Evolutionary conservation across 805 yeast species (phyloP), one percentile per base, ranked within the genome.

Genomic region (Kuraishia hungarica): DNA sequence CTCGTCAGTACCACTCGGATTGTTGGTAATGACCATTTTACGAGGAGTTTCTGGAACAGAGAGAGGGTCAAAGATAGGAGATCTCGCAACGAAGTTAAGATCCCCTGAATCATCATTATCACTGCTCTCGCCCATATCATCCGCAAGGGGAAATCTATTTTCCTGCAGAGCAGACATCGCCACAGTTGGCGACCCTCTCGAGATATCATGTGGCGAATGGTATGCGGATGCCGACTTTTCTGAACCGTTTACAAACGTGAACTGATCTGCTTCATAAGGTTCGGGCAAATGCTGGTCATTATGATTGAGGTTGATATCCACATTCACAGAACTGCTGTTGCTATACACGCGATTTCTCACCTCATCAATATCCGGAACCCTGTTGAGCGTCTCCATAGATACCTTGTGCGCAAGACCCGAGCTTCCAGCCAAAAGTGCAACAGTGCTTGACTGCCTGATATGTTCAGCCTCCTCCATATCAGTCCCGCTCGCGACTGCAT

Each of bases 51-150:
- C 62, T 5, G 56, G 58, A 19, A 58, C 51, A 20, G 62, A 67
- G 55, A 67, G 66, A 10, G 63, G 68, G 2, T 68, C 57, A 28
- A 61, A 63, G 52, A 61, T 60, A 6, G 74, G 72, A 1, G 75
- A 65, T 52, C 66, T 63, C 1, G 72, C 74, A 6, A 64, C 65
- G 55, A 72, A 72, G 50, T 66, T 67, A 21, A 72, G 54, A 5
- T 60, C 65, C 1, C 62, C 71, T 51, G 63, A 61, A 1, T 57
- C 65, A 17, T 59, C 65, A 19, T 59, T 62, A 10, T 56, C 59
- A 17, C 59, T 58, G 4, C 58, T 58, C 19, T 59, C 62, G 48
- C 52, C 39, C 47, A 48, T 19, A 8, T 50, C 51, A 8, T 17
- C 21, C 22, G 22, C 43, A 29, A 29, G 43, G 13, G 51, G 51